Conservation (phyloP, 257 asterid species). For the Henckelia pumila region DNA sequence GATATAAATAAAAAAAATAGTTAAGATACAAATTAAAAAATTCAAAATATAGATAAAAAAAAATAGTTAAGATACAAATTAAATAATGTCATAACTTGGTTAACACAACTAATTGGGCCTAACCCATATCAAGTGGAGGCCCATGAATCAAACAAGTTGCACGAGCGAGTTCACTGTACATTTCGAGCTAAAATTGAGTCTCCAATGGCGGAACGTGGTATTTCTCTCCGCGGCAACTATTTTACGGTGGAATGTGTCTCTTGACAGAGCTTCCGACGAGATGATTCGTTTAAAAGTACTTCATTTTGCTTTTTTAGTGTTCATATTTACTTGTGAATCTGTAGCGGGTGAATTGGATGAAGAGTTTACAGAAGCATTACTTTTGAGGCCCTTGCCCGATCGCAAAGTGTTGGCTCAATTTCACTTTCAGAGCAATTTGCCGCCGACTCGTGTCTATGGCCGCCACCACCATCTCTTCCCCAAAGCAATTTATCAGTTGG, state of each 20-base stretch:
- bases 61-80: too few species aligned
- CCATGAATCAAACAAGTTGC: not conserved
- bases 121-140: not conserved
- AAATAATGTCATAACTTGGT: too few species aligned
- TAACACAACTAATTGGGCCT: not conserved
- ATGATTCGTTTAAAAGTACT: slow-evolving; percentile 40
- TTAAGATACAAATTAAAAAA: too few species aligned
- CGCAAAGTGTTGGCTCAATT: slow-evolving; percentile 88
- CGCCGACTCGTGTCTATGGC: slow-evolving; percentile 76
- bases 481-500: slow-evolving; percentile 93
- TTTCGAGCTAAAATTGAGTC: slow-evolving; percentile 38
- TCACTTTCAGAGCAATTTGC: slow-evolving; percentile 78
- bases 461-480: slow-evolving; percentile 91
- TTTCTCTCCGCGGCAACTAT: not conserved
- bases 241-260: not conserved
- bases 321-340: slow-evolving; percentile 40
- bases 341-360: slow-evolving; percentile 41
- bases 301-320: slow-evolving; percentile 34
- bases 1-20: too few species aligned
- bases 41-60: too few species aligned
- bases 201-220: slow-evolving; percentile 39
- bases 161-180: not conserved
- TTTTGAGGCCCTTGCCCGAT: slow-evolving; percentile 88
- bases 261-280: slow-evolving; percentile 23
- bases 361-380: slow-evolving; percentile 84